Evolutionary conservation across 805 yeast species (phyloP).

Genomic region (Hanseniaspora hatyaiensis): DNA sequence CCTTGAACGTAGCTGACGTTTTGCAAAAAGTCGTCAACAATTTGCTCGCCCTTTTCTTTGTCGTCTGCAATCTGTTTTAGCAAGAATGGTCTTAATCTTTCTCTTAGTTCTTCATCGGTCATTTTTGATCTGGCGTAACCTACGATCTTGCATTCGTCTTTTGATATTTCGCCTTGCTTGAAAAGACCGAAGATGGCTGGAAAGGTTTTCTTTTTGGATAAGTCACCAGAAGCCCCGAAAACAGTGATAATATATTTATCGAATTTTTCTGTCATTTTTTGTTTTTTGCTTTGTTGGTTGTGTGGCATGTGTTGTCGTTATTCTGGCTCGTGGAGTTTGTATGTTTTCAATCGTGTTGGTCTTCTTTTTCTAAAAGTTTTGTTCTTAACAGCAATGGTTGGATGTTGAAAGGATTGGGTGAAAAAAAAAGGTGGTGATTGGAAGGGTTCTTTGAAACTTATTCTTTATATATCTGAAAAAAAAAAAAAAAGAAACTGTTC

Average conservation of each 20-base stretch:
- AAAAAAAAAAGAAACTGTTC: no score
- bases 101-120: conserved; percentile 51
- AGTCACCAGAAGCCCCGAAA: conserved; percentile 90
- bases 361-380: neutral
- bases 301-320: neutral
- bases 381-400: no score
- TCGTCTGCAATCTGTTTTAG: conserved; percentile 27
- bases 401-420: no score
- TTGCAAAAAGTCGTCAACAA: conserved; percentile 51
- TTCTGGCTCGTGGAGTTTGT: no score
- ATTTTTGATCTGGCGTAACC: conserved; percentile 88
- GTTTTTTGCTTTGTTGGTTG: conserved; percentile 1
- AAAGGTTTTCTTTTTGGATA: conserved; percentile 90
- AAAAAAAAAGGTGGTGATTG: no score
- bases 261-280: conserved; percentile 31
- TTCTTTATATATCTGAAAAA: no score
- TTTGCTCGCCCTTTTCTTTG: conserved; percentile 28
- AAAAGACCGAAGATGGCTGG: conserved; percentile 70
- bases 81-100: conserved; percentile 54
- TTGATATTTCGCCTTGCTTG: conserved; percentile 67
- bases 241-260: conserved; percentile 64
- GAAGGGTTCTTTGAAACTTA: no score
- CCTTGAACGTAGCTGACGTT: conserved; percentile 63
- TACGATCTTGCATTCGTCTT: conserved; percentile 50
- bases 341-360: no score